These are phyloP conservation scores for Colletotrichum lindemuthianum DNA, from an alignment of 2,329 filamentous ascomycete genomes.

Conservation along the genomic window DNA sequence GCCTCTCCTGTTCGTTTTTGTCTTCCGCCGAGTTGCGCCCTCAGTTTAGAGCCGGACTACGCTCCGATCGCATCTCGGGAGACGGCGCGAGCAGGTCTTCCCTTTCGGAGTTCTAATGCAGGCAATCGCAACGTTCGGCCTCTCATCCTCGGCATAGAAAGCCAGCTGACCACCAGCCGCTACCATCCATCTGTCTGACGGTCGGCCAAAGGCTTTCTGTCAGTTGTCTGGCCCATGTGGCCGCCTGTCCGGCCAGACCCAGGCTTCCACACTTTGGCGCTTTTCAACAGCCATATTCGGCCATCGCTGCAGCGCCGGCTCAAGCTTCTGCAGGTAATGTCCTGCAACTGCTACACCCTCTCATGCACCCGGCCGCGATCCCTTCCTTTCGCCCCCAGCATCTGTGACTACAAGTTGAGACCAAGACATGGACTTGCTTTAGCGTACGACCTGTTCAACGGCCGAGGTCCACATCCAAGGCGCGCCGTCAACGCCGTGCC, in stretches of 20 bases:
- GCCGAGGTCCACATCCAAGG: constrained; percentile 17
- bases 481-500: constrained; percentile 12
- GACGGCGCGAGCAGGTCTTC: constrained; percentile 22
- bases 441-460: constrained; percentile 12
- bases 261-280: constrained; percentile 15
- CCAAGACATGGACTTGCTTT: background rate
- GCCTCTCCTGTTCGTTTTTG: constrained; percentile 17
- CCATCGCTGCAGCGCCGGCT: constrained; percentile 32
- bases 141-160: constrained; percentile 15
- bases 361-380: constrained; percentile 34
- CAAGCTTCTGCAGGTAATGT: constrained; percentile 33
- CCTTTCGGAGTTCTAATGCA: constrained; percentile 27
- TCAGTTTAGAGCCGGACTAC: constrained; percentile 23
- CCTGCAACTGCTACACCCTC: constrained; percentile 27
- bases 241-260: constrained; percentile 20
- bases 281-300: constrained; percentile 34
- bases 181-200: constrained; percentile 11
- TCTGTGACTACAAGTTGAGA: constrained; percentile 4
- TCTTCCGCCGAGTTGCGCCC: constrained; percentile 20
- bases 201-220: constrained; percentile 3
- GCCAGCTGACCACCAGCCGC: background rate
- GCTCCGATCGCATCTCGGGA: constrained; percentile 35
- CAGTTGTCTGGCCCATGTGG: constrained; percentile 30
- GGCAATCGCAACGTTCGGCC: constrained; percentile 19
- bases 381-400: constrained; percentile 17